phyloP scores from a whole-genome alignment of 495 filamentous ascomycete species.

The Aspergillus ostianus region DNA sequence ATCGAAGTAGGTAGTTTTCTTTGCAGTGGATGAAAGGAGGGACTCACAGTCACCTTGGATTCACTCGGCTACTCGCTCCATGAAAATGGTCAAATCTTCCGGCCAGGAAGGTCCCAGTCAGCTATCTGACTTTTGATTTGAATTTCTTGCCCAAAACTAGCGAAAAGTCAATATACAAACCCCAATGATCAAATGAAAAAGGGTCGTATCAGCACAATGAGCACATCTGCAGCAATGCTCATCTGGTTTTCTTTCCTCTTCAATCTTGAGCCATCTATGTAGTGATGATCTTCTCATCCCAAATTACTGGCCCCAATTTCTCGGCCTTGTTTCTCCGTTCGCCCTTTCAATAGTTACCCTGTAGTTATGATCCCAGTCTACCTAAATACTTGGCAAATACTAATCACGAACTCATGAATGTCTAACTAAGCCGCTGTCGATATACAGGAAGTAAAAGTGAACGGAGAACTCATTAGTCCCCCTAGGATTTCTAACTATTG shows the following conservation, averaged over 20 bases:
- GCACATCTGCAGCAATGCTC: neutral
- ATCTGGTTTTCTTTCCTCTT: neutral
- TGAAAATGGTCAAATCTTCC: neutral
- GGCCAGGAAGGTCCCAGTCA: neutral
- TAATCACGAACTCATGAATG: too few relatives aligned
- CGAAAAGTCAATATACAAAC: neutral
- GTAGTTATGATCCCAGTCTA: too few relatives aligned
- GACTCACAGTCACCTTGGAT: neutral
- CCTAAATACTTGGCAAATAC: too few relatives aligned
- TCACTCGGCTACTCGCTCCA: neutral
- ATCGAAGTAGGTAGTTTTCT: constrained; percentile 6
- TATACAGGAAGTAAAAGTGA: too few relatives aligned
- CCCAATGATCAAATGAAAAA: neutral
- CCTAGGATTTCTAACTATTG: neutral
- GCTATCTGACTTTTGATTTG: neutral
- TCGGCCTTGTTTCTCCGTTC: neutral
- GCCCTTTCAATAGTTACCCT: too few relatives aligned
- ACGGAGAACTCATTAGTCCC: too few relatives aligned
- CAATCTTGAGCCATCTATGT: neutral
- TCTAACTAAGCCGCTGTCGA: too few relatives aligned
- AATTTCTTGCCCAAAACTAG: neutral
- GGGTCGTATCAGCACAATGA: neutral
- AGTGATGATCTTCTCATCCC: neutral
- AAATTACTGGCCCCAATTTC: neutral
- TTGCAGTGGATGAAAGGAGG: neutral